Percentiles rank a stretch among this genome's conserved stretches.
Evolutionary conservation across 73 alveolate species (phyloP).

Genomic region (Diophrys sp.): DNA sequence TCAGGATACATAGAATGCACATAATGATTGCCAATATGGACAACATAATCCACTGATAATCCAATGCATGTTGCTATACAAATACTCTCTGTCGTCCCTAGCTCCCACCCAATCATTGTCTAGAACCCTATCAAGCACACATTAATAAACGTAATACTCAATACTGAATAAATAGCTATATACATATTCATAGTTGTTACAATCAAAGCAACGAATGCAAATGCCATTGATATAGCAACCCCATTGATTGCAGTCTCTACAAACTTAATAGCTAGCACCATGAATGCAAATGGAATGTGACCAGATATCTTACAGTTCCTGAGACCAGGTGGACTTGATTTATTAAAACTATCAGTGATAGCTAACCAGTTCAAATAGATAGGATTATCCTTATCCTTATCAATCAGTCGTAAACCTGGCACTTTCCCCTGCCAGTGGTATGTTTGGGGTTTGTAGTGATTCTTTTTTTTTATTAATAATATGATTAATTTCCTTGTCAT

Average conservation of each 20-base stretch:
- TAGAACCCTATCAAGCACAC: conserved; percentile 1
- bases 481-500: too few species aligned
- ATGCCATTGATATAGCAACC: not conserved
- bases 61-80: conserved; percentile 49
- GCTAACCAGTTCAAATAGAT: conserved; percentile 19
- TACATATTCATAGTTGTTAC: not conserved
- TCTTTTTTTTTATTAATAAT: too few species aligned
- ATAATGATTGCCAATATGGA: conserved; percentile 50
- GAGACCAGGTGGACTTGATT: conserved; percentile 4
- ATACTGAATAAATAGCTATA: conserved; percentile 1
- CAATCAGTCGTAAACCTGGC: too few species aligned
- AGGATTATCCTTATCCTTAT: too few species aligned
- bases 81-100: conserved; percentile 34
- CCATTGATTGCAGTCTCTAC: conserved; percentile 5
- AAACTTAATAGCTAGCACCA: not conserved
- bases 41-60: conserved; percentile 50
- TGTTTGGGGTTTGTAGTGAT: too few species aligned
- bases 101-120: not conserved
- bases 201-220: conserved; percentile 7
- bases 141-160: conserved; percentile 7
- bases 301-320: too few species aligned
- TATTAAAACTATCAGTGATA: not conserved
- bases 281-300: not conserved
- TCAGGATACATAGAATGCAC: not conserved
- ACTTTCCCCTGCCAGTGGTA: too few species aligned